Evolutionary conservation across 495 filamentous ascomycete species (phyloP), one percentile per base, ranked within the genome.

Genomic region (Trichocladium uniseriatum): DNA sequence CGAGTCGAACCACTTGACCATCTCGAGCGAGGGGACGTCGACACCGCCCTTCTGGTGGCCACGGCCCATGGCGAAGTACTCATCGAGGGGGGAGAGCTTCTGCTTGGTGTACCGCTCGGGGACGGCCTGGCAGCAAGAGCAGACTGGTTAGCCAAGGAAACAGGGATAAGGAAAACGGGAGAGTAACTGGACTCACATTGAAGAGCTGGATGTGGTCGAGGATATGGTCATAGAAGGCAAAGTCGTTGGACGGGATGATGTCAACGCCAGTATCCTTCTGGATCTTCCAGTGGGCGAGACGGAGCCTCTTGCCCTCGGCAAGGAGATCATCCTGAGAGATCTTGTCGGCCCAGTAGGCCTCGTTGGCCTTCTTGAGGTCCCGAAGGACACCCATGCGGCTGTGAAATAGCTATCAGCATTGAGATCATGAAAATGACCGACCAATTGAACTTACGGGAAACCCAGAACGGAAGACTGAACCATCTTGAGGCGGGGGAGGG

Each of bases 1-100:
- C 57, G 88, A 94, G 79, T 98, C 92, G 69, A 98, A 98, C 92
- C 94, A 98, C 76, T 98, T 98, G 46, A 98, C 92, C 92, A 98
- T 98, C 78, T 98, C 92, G 68, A 97, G 76, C 62, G 75, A 76
- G 41, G 91, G 90, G 59, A 98, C 92, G 74, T 98, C 92, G 56
- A 98, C 79, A 57, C 82, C 88, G 48, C 78, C 76, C 78, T 86
- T 89, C 73, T 98, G 92, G 70, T 88, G 90, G 68, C 92, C 92
- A 80, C 92, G 84, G 63, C 94, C 92, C 92, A 97, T 94, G 67
- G 92, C 94, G 68, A 97, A 98, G 84, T 94, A 96, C 69, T 92
- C 86, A 74, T 97, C 92, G 60, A 98, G 75, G 39, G 84, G 72
- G 71, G 86, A 70, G 51, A 98, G 86, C 59, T 82, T 82, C 68